Percentiles rank a stretch among this genome's conserved stretches.
Conservation (phyloP, 257 asterid genomes). For the Echium plantagineum region DNA sequence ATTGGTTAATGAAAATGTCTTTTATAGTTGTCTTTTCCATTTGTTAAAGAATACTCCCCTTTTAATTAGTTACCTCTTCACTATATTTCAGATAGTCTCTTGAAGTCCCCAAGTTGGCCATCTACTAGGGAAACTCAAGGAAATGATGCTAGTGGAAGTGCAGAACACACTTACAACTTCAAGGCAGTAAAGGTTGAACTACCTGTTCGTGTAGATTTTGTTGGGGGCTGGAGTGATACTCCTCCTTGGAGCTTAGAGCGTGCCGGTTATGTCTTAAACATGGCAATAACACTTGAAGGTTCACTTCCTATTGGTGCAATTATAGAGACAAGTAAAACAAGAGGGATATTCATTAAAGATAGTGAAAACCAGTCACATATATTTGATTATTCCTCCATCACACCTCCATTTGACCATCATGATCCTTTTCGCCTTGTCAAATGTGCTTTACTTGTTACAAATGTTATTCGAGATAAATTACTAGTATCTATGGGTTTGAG, state of each 20-base stretch:
- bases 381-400: constrained; percentile 37
- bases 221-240: constrained; percentile 98
- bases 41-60: neutral
- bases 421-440: constrained; percentile 93
- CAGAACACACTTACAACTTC: constrained; percentile 33
- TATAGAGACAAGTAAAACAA: constrained; percentile 45
- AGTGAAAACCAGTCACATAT: constrained; percentile 54
- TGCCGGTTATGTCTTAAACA: constrained; percentile 81
- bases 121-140: constrained; percentile 18
- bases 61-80: constrained; percentile 8
- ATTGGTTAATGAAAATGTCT: neutral
- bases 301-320: constrained; percentile 76
- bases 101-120: constrained; percentile 24
- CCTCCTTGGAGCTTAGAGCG: constrained; percentile 99
- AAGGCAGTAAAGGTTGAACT: constrained; percentile 72
- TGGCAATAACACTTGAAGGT: constrained; percentile 72
- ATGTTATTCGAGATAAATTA: constrained; percentile 25
- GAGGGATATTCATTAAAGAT: constrained; percentile 46
- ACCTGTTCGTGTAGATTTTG: constrained; percentile 95
- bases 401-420: constrained; percentile 58
- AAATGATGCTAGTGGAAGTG: constrained; percentile 20
- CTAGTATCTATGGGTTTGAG: constrained; percentile 47
- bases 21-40: neutral
- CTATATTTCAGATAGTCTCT: constrained; percentile 29
- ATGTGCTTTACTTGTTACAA: constrained; percentile 75